Evolutionary conservation across 2,329 filamentous ascomycete genomes (phyloP).

Genomic region (Torrubiella hemipterigena): DNA sequence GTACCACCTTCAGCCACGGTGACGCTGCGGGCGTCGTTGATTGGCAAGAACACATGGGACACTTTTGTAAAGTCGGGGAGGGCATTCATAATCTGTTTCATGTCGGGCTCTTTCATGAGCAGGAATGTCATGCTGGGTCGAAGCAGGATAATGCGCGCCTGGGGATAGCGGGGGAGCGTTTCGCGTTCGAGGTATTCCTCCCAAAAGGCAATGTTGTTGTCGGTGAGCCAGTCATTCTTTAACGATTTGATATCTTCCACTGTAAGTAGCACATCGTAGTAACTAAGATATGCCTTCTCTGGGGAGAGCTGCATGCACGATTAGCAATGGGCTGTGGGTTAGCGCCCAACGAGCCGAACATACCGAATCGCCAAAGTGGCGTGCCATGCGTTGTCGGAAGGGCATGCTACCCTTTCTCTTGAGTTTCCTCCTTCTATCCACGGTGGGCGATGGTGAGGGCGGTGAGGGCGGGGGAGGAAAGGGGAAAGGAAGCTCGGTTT

Average conservation of each 20-base stretch:
- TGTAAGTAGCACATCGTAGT: conserved; percentile 46
- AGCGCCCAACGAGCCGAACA: conserved; percentile 14
- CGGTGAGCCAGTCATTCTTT: conserved; percentile 89
- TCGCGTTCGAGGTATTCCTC: conserved; percentile 94
- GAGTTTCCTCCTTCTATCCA: conserved; percentile 7
- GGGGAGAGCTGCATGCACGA: conserved; percentile 31
- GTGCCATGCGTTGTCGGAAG: conserved; percentile 29
- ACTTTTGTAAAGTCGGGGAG: conserved; percentile 70
- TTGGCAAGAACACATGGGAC: conserved; percentile 89
- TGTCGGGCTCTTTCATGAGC: conserved; percentile 61
- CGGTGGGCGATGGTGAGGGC: conserved; percentile 1
- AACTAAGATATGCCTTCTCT: conserved; percentile 26
- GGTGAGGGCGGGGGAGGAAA: not conserved
- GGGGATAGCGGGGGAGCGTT: conserved; percentile 65
- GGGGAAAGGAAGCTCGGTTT: too few species aligned
- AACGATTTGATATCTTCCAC: conserved; percentile 81
- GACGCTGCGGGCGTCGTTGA: conserved; percentile 77
- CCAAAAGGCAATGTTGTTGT: conserved; percentile 97
- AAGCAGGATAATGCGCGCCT: conserved; percentile 79
- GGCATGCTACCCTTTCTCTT: conserved; percentile 19
- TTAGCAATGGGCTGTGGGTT: conserved; percentile 1
- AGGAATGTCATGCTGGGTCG: conserved; percentile 89
- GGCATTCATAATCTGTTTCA: conserved; percentile 46
- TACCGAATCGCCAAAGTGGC: conserved; percentile 35
- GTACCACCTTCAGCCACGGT: conserved; percentile 75